These are phyloP conservation scores for Globisporangium abappressorium DNA, from an alignment of 352 stramenopile genomes.

Conservation along the genomic window DNA sequence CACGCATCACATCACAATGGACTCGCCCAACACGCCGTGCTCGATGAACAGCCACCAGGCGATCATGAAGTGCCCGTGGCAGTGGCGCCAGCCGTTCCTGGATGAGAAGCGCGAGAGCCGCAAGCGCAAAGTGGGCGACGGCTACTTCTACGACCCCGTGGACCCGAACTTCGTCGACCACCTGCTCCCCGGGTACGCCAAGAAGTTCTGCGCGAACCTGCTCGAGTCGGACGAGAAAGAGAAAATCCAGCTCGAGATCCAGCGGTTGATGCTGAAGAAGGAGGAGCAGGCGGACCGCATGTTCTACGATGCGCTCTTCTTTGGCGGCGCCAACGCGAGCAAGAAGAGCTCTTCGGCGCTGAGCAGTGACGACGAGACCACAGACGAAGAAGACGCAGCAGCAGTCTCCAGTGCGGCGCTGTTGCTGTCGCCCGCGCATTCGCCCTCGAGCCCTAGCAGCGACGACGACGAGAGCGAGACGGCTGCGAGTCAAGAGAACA, in stretches of 20 bases:
- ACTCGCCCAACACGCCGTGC: slow-evolving; percentile 43
- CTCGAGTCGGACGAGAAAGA: slow-evolving; percentile 79
- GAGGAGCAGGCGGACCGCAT: slow-evolving; percentile 32
- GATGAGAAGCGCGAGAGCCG: slow-evolving; percentile 78
- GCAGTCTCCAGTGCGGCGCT: neutral
- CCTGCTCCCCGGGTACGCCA: slow-evolving; percentile 70
- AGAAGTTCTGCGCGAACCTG: slow-evolving; percentile 70
- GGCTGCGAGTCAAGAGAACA: slow-evolving; percentile 47
- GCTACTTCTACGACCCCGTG: slow-evolving; percentile 82
- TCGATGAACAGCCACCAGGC: slow-evolving; percentile 64
- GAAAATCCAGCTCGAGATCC: slow-evolving; percentile 81
- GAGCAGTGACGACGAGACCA: neutral
- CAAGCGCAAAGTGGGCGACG: slow-evolving; percentile 83
- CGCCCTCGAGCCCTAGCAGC: neutral
- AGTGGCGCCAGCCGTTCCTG: slow-evolving; percentile 83
- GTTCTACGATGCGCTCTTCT: slow-evolving; percentile 35
- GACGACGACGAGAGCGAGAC: neutral
- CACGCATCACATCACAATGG: slow-evolving; percentile 29
- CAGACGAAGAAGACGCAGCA: slow-evolving; percentile 14
- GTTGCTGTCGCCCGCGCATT: neutral
- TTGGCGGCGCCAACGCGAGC: slow-evolving; percentile 8
- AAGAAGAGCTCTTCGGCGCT: neutral
- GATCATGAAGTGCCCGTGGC: slow-evolving; percentile 88
- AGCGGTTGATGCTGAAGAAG: slow-evolving; percentile 75
- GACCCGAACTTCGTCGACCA: slow-evolving; percentile 85